Base-by-base conservation (phyloP, 2,329 filamentous ascomycete genomes). In the Coniochaeta prunicola region DNA sequence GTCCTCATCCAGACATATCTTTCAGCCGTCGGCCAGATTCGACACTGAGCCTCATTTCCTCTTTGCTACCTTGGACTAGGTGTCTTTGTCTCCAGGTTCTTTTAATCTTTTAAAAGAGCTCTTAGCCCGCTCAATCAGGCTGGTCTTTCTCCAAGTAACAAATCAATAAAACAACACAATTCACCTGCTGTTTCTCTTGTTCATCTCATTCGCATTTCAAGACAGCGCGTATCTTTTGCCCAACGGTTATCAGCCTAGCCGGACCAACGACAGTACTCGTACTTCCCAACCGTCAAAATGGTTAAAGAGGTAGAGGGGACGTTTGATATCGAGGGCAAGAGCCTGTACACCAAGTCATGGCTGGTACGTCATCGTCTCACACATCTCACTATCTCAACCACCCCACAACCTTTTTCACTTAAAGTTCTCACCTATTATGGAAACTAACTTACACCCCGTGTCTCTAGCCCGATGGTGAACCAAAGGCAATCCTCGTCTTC, bases 401-500 rank as follows among this genome's bases (percentile, higher is more conserved):
- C 31, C 48, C 36, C 42, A 15, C 45, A 19, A n/a, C n/a, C n/a
- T 26, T 28, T 19, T 31, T 53, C 53, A 45, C 59, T 63, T 50
- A 59, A 60, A 6, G 31, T 33, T 33, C 31, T 33, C 48, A 56
- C 34, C 30, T 57, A 57, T 21, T n/a, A n/a, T n/a, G n/a, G n/a
- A n/a, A n/a, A n/a, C n/a, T n/a, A n/a, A 57, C 42, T 55, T 28
- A 57, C 56, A 56, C 24, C 59, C 59, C 60, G 31, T 33, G 6
- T 33, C 9, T 13, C 19, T 30, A 86, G 86, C 84, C 84, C 31
- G 71, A 80, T 31, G 80, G 76, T 15, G 73, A 79, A 13, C 73
- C 81, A 58, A 83, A 81, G 67, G 92, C 92, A 36, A 89, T 89
- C 64, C 72, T 96, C 56, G 79, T 94, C 66, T 89, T 96, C 73